Evolutionary conservation across 805 yeast species (phyloP), one percentile per base, ranked within the genome.

Genomic region (Candida methanosorbosa): DNA sequence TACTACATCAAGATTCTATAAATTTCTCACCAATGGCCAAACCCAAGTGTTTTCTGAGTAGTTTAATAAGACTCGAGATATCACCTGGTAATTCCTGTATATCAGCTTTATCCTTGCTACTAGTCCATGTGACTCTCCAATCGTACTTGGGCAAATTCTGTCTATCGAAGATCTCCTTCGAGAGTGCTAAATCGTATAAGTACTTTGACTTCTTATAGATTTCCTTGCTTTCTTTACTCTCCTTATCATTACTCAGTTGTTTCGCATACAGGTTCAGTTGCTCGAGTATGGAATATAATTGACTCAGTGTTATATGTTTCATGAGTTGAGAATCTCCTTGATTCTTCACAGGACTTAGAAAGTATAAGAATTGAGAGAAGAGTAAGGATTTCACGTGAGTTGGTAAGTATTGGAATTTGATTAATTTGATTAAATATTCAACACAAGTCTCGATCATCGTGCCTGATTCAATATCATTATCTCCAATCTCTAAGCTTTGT

Each of bases 351-450:
- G 17, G 9, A 17, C 18, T 23, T 9, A 30, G 20, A 20, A 29
- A 14, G 9, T 19, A 29, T 9, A 29, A 9, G 12, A 21, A 30
- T 30, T 30, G 27, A 13, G 27, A 27, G 16, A 30, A 22, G n/a
- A 30, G 14, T 8, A 23, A 5, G 22, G 17, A 12, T 11, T 22
- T 30, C 8, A 16, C 14, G 44, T 67, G 67, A 25, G 56, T 56
- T 9, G 81, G 82, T 36, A 78, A 48, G 44, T 75, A 78, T 30
- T 62, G 63, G 48, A 78, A 67, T 16, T 59, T 59, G 18, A 80
- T 50, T 12, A 76, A 51, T 27, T 59, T 54, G 12, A 61, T 42
- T n/a, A 66, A 35, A 33, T 56, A 57, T 4, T 40, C 34, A 29
- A 65, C 44, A 5, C 65, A 50, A 5, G 41, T 29, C 28, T 45